A percentile compares a stretch with the other conserved stretches of the same genome.
These are phyloP conservation scores for Penstemon barbatus DNA, from an alignment of 257 asterid species.

Conservation along the genomic window DNA sequence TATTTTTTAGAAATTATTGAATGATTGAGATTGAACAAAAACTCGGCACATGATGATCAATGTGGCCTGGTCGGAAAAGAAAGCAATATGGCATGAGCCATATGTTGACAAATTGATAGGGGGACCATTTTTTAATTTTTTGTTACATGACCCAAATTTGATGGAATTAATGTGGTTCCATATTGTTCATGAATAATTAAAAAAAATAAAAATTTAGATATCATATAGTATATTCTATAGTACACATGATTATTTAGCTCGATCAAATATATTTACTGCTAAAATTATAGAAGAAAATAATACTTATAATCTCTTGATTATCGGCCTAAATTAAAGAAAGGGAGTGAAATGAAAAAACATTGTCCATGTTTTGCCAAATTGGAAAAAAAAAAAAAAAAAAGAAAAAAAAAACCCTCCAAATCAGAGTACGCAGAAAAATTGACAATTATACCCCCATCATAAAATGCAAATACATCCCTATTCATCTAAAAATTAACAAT, in stretches of 20 bases:
- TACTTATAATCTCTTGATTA: conserved; percentile 12
- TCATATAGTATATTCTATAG: neutral
- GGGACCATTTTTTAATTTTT: conserved; percentile 38
- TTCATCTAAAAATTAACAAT: too few relatives aligned
- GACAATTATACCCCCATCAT: too few relatives aligned
- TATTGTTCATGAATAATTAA: too few relatives aligned
- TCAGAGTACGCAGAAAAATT: too few relatives aligned
- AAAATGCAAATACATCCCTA: too few relatives aligned
- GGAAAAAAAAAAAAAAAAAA: too few relatives aligned
- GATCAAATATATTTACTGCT: conserved; percentile 1
- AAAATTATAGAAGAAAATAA: neutral
- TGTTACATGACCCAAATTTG: neutral
- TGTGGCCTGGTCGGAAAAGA: conserved; percentile 46
- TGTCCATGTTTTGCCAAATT: too few relatives aligned
- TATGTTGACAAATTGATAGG: conserved; percentile 26
- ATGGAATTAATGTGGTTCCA: conserved; percentile 24
- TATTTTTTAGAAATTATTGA: neutral
- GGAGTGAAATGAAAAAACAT: neutral
- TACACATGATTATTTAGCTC: neutral
- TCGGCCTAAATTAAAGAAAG: conserved; percentile 3
- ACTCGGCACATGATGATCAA: conserved; percentile 40
- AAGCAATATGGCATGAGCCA: conserved; percentile 43
- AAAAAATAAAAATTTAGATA: neutral
- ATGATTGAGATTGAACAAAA: conserved; percentile 36
- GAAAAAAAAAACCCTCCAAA: too few relatives aligned